Evolutionary conservation across 1,284 basidiomycete species (phyloP).

Genomic region (Vanrija humicola): DNA sequence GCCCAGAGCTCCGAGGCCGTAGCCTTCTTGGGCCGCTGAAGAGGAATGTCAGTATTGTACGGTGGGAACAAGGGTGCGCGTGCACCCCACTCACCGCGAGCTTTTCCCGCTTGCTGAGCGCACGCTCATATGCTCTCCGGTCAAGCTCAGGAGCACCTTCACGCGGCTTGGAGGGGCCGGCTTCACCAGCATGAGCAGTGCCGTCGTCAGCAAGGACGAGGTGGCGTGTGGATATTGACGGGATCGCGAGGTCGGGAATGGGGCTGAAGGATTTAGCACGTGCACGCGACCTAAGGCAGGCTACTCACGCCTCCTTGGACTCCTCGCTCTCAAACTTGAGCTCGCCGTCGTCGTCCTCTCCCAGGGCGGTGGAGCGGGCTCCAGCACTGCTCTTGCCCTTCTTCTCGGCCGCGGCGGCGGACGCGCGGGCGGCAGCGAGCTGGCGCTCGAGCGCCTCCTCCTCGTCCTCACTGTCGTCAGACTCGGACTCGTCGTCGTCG

Average conservation of each 20-base stretch:
- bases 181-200: slow-evolving; percentile 20
- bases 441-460: slow-evolving; percentile 62
- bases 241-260: slow-evolving; percentile 45
- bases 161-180: slow-evolving; percentile 5
- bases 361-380: slow-evolving; percentile 11
- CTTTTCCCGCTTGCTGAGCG: slow-evolving; percentile 40
- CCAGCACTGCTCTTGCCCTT: background rate
- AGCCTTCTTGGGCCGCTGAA: slow-evolving; percentile 57
- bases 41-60: slow-evolving; percentile 47
- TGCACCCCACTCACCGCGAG: slow-evolving; percentile 28
- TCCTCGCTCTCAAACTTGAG: slow-evolving; percentile 40
- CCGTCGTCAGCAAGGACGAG: slow-evolving; percentile 42
- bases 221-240: slow-evolving; percentile 59
- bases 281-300: slow-evolving; percentile 7
- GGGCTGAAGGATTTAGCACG: slow-evolving; percentile 50
- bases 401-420: slow-evolving; percentile 41
- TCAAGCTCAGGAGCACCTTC: slow-evolving; percentile 31
- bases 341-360: slow-evolving; percentile 41
- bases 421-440: slow-evolving; percentile 54
- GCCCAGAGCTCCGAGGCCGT: slow-evolving; percentile 86
- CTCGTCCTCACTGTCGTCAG: slow-evolving; percentile 19
- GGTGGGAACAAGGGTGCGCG: slow-evolving; percentile 45
- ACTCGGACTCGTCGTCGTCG: slow-evolving; percentile 2
- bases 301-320: slow-evolving; percentile 43
- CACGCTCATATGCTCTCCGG: slow-evolving; percentile 53